Percentiles rank a stretch among this genome's conserved stretches.
Conservation (phyloP, 805 yeast species). For the Saccharomyces paradoxus region DNA sequence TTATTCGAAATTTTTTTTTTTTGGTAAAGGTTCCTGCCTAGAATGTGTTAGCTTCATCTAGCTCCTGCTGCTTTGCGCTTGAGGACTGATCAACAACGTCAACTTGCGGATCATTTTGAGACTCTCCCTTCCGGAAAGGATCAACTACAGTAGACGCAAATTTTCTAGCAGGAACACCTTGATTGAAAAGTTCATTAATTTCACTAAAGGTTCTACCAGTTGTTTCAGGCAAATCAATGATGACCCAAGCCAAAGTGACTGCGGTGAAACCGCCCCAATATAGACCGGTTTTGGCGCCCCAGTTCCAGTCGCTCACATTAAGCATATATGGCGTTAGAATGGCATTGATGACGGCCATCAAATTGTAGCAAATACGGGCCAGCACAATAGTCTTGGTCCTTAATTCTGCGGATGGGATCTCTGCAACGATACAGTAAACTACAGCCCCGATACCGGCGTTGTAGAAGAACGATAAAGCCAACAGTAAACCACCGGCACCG, state of each 20-base stretch:
- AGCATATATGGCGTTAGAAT: constrained; percentile 43
- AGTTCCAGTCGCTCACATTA: constrained; percentile 39
- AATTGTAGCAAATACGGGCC: constrained; percentile 33
- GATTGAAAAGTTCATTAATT: constrained; percentile 45
- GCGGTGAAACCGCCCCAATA: constrained; percentile 35
- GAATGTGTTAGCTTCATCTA: not conserved
- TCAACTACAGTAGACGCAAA: constrained; percentile 35
- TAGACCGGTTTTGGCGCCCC: constrained; percentile 43
- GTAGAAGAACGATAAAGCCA: constrained; percentile 40
- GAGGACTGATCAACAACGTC: not conserved
- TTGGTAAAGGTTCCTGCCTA: no score
- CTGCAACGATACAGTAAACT: constrained; percentile 35
- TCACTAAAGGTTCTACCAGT: constrained; percentile 52
- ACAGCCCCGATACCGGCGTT: constrained; percentile 40
- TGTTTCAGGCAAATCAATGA: constrained; percentile 53
- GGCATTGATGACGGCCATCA: constrained; percentile 30
- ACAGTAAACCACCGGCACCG: constrained; percentile 41
- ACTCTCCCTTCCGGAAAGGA: constrained; percentile 24
- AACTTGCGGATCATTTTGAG: not conserved
- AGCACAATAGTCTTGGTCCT: constrained; percentile 37
- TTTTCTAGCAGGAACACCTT: constrained; percentile 38
- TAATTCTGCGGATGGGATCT: constrained; percentile 36
- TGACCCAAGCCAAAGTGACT: constrained; percentile 35
- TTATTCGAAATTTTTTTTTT: no score
- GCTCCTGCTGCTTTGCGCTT: not conserved